Evolutionary conservation across 2,329 filamentous ascomycete genomes (phyloP).

Genomic region (Sclerotinia trifoliorum): DNA sequence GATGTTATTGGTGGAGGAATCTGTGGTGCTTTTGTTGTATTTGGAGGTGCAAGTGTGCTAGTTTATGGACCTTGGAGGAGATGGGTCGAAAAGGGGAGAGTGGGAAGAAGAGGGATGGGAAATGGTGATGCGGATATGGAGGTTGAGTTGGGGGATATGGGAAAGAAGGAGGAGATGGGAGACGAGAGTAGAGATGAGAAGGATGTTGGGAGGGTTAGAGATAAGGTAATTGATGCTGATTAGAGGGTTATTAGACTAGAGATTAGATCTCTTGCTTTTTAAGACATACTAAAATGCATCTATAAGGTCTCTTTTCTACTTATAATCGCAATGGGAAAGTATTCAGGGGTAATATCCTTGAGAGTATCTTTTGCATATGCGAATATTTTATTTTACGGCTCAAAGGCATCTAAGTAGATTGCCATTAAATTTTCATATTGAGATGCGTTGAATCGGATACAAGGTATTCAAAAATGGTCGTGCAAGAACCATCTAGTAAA

Average conservation of each 20-base stretch:
- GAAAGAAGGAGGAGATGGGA: background rate
- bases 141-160: constrained; percentile 1
- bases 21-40: constrained; percentile 78
- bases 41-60: constrained; percentile 61
- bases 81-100: constrained; percentile 44
- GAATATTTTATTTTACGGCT: no score
- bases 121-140: background rate
- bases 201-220: background rate
- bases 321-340: background rate
- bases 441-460: background rate
- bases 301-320: background rate
- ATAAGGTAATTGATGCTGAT: background rate
- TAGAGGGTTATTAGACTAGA: background rate
- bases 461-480: no score
- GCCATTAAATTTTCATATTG: background rate
- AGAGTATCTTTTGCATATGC: no score
- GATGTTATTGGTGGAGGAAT: constrained; percentile 85
- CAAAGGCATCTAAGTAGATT: background rate
- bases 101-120: background rate
- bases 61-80: constrained; percentile 79
- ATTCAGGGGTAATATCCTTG: background rate
- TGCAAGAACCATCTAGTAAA: no score
- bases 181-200: constrained; percentile 5
- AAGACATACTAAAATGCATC: background rate
- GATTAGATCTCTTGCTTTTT: background rate